Evolutionary conservation across 179 eudicot species (phyloP).

Genomic region (Amaranthus tricolor): DNA sequence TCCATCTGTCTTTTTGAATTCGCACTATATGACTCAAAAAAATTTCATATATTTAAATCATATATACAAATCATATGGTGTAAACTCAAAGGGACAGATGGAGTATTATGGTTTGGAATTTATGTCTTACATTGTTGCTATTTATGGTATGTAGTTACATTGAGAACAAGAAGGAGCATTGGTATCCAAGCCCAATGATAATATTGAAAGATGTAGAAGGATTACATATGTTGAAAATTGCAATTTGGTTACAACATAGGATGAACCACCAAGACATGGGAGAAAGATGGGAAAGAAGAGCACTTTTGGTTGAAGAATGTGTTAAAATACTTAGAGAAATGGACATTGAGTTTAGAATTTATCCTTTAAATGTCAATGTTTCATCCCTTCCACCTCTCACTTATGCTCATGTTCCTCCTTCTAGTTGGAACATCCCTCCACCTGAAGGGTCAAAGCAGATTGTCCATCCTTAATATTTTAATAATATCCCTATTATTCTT

Average conservation of each 20-base stretch:
- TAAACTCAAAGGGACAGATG: too few species aligned
- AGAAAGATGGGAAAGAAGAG: constrained; percentile 55
- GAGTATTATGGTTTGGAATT: too few species aligned
- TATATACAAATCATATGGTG: too few species aligned
- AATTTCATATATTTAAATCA: too few species aligned
- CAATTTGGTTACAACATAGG: constrained; percentile 66
- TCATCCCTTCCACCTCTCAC: constrained; percentile 41
- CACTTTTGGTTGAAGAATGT: constrained; percentile 60
- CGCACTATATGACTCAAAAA: too few species aligned
- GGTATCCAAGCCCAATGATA: constrained; percentile 60
- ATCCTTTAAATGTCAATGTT: constrained; percentile 53
- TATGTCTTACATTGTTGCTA: not conserved
- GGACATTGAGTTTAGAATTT: constrained; percentile 59
- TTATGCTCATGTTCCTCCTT: constrained; percentile 21
- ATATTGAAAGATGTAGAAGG: constrained; percentile 51
- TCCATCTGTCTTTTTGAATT: too few species aligned
- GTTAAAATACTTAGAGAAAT: constrained; percentile 55
- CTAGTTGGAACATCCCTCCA: constrained; percentile 23
- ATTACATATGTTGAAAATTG: constrained; percentile 39
- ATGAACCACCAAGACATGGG: constrained; percentile 83
- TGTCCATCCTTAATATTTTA: not conserved
- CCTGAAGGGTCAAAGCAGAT: constrained; percentile 10
- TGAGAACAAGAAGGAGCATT: constrained; percentile 65
- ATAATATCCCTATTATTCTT: too few species aligned
- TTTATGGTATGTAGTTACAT: constrained; percentile 28